Evolutionary conservation across 768 basidiomycete genomes (phyloP).

Genomic region (Hypsizygus marmoreus): DNA sequence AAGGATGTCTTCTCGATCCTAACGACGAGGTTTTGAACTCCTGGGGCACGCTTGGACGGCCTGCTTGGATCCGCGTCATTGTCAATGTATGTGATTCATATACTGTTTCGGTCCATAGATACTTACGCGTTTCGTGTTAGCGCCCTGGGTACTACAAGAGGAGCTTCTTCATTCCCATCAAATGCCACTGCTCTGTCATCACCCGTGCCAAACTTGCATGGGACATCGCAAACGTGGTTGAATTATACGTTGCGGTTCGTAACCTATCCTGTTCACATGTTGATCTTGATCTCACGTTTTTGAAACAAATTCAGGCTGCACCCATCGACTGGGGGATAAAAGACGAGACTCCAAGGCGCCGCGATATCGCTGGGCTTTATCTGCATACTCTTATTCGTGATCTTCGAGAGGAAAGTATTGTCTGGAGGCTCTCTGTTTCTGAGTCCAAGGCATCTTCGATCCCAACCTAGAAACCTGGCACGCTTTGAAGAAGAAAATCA

Average conservation of each 20-base stretch:
- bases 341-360: slow-evolving; percentile 1
- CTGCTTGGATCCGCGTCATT: slow-evolving; percentile 7
- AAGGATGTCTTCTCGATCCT: slow-evolving; percentile 1
- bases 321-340: slow-evolving; percentile 7
- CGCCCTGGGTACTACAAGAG: slow-evolving; percentile 12
- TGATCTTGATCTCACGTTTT: neutral
- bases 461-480: no score
- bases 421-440: slow-evolving; percentile 11
- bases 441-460: no score
- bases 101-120: no score
- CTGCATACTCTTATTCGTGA: slow-evolving; percentile 10
- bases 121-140: neutral
- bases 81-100: slow-evolving; percentile 6
- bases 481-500: no score
- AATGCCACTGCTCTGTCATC: slow-evolving; percentile 10
- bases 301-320: neutral
- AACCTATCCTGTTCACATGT: neutral
- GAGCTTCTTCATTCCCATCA: slow-evolving; percentile 4
- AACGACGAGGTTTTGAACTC: slow-evolving; percentile 9
- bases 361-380: slow-evolving; percentile 4
- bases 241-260: slow-evolving; percentile 9
- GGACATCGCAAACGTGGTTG: slow-evolving; percentile 8
- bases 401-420: slow-evolving; percentile 1
- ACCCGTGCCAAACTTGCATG: slow-evolving; percentile 14
- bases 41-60: slow-evolving; percentile 9